Conservation (phyloP, 495 filamentous ascomycete species). For the Aspergillus leporis region DNA sequence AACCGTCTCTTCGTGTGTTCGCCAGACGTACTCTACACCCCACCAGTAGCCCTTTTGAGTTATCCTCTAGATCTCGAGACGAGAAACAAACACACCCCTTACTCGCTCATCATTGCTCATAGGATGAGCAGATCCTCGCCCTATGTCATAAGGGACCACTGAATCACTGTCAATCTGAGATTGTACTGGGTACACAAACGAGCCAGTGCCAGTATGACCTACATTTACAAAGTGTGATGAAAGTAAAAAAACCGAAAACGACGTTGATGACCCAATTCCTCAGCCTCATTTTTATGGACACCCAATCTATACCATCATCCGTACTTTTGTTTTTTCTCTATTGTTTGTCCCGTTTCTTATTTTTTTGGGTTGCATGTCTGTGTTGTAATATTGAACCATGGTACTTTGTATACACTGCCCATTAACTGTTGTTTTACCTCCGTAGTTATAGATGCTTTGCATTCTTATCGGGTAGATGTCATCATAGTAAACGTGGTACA, state of each 20-base stretch:
- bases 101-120: too few species aligned
- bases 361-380: background rate
- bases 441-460: too few species aligned
- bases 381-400: background rate
- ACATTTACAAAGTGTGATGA: background rate
- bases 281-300: background rate
- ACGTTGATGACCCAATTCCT: background rate
- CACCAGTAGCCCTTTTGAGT: too few species aligned
- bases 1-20: conserved; percentile 1
- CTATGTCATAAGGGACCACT: too few species aligned
- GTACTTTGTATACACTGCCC: too few species aligned
- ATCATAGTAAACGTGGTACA: too few species aligned
- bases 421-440: too few species aligned
- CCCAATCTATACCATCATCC: background rate
- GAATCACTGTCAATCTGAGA: too few species aligned
- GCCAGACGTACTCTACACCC: background rate
- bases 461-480: too few species aligned
- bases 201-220: background rate
- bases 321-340: background rate
- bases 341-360: background rate
- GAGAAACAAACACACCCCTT: too few species aligned
- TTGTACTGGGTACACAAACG: background rate
- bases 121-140: too few species aligned
- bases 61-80: too few species aligned
- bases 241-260: background rate